Percentiles rank a stretch among this genome's conserved stretches.
These are phyloP conservation scores for Talinum fruticosum DNA, from an alignment of 148 eudicot species.

Conservation along the genomic window DNA sequence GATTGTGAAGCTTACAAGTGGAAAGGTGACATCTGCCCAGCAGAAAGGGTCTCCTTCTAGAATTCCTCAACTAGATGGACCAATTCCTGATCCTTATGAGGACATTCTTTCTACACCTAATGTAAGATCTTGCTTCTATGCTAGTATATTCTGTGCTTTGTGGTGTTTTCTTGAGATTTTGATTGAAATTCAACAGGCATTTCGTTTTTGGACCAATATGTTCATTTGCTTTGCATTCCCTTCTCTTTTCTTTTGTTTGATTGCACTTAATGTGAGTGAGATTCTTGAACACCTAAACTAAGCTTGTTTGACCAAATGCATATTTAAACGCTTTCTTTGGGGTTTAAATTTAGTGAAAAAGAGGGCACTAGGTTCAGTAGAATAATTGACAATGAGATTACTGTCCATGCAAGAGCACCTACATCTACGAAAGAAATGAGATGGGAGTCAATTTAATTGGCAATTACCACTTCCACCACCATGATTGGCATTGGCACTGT, in stretches of 20 bases:
- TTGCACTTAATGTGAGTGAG: background rate
- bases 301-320: background rate
- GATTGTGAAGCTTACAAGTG: slow-evolving; percentile 18
- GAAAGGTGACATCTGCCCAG: slow-evolving; percentile 23
- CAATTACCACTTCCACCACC: no score
- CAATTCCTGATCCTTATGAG: slow-evolving; percentile 84
- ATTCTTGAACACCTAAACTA: background rate
- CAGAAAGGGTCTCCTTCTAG: slow-evolving; percentile 35
- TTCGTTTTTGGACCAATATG: background rate
- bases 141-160: background rate
- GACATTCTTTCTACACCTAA: slow-evolving; percentile 88
- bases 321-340: background rate
- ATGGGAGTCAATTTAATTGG: background rate
- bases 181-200: background rate
- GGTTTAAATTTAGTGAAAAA: background rate
- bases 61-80: slow-evolving; percentile 88
- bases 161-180: background rate
- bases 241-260: background rate
- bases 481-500: background rate
- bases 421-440: background rate
- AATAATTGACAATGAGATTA: background rate
- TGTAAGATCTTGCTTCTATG: slow-evolving; percentile 41
- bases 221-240: background rate
- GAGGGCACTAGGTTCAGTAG: background rate
- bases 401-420: background rate